Base-by-base conservation (phyloP, 768 basidiomycete genomes). In the Boletus patriciae region DNA sequence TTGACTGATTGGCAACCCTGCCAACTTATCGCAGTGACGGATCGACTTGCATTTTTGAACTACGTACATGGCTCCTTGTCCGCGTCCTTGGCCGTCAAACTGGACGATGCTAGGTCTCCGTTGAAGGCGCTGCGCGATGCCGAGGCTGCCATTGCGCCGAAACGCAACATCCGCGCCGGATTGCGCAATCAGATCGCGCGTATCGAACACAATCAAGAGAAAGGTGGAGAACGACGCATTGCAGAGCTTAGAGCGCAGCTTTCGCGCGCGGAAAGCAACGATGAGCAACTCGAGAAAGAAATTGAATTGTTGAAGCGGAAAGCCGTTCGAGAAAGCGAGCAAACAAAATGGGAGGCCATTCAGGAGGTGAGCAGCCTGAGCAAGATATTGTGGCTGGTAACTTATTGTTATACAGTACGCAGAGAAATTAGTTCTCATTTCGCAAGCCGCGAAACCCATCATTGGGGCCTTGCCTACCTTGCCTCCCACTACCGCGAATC, bases 1-100 rank as follows among this genome's bases (percentile, higher is more conserved):
- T 18, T 42, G 8, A 31, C 46, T 50, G 1, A 62, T 46, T 16
- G 16, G 8, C 7, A 27, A 29, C 2, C 37, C n/a, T 36, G 50
- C 52, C 54, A 33, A 36, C 61, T n/a, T n/a, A 41, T 48, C 23
- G 29, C 67, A 88, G 90, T 92, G 6, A 83, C 87, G 44, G 92
- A 94, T 69, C 81, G 92, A 34, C 77, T 94, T 23, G 92, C 88
- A 3, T 94, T 87, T 73, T 74, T 94, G 49, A 90, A 89, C 69
- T 94, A 85, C 62, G 81, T 90, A 12, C 80, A 87, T 43, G 90
- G 89, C 11, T 81, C 86, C 21, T 77, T 94, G 19, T 76, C 87
- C 3, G 70, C 71, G 34, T 78, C 84, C 3, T 77, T 93, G 31
- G 81, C 89, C 1, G 65, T 70, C 25, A 85, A 84, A 64, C 70